Evolutionary conservation across 148 eudicot genomes (phyloP), one percentile per base, ranked within the genome.

Genomic region (Cornus florida): DNA sequence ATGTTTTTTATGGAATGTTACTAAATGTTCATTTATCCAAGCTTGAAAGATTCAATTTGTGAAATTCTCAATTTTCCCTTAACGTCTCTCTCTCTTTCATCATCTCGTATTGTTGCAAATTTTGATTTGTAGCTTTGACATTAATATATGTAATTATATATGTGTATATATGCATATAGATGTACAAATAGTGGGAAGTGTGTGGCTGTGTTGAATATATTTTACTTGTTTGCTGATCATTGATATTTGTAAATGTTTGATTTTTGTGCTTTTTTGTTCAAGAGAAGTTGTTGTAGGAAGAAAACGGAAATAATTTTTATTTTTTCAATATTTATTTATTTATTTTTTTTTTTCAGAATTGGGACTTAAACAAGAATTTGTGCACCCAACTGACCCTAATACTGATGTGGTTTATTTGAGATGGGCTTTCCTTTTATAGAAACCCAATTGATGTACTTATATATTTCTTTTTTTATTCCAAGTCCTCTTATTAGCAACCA

Each of bases 211-310:
- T 35, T 65, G 32, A 13, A 35, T 14, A 16, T 23, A 3, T 33
- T 43, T 22, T 23, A 66, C 41, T 22, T 22, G 20, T 43, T 5
- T 67, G 38, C 2, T 75, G 70, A 13, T n/a, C 6, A 24, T 39
- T 56, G 14, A 46, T 67, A 46, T 39, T 7, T 14, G 28, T 66
- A 66, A 67, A 46, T 12, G 46, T 66, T 10, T 46, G 60, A 16
- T 66, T 66, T 67, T 66, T 67, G 32, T 76, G 38, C 23, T 43
- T 20, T 46, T 64, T 75, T 64, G 70, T 59, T 65, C 11, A n/a
- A 13, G 23, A 39, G 10, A 22, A 75, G 5, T 60, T 20, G n/a
- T n/a, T 20, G 69, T 24, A 23, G 71, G 56, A 67, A 65, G 22
- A 20, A 3, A 62, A 12, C 6, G 31, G 77, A n/a, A 10, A 6